Evolutionary conservation across 768 basidiomycete species (phyloP), one percentile per base, ranked within the genome.

Genomic region (Xanthoconium purpureum): DNA sequence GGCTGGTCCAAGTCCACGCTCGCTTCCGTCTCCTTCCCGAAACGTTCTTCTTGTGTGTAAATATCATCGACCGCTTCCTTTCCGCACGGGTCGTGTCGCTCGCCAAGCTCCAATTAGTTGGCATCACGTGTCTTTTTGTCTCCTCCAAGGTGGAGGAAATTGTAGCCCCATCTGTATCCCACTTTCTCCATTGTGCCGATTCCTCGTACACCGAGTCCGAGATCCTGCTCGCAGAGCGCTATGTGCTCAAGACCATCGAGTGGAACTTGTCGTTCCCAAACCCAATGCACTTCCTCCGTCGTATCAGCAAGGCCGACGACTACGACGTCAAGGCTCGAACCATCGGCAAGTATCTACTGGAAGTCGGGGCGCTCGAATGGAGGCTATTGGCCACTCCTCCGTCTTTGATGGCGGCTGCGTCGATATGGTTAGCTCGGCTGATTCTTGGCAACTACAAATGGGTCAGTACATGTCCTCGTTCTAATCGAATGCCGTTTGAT

Each of bases 131-230:
- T 56, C 82, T 98, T 63, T 90, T 96, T 74, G 77, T 97, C 62
- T 84, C 95, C 0, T 83, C 91, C 37, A 98, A 98, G 72, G 92
- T 88, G 59, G 95, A 98, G 71, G 94, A 97, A 71, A 93, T 93
- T 40, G 83, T 92, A 59, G 85, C 92, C 11, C 95, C 95, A 0
- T 87, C 89, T 24, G 87, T 93, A 29, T 74, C 75, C 30, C 90
- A 94, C 73, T 88, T 96, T 66, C 80, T 89, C 18, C 80, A 81
- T 67, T 86, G 92, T 64, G 83, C 90, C 37, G 91, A 95, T 56
- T 83, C 84, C 6, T 84, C 86, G 13, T 94, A 87, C 72, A 80
- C 79, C 14, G 82, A 86, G 61, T 80, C 85, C 0, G 93, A 97
- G 63, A 89, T 98, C 56, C 81, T 93, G 55, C 85, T 88, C 49